Conservation (phyloP, 2,329 filamentous ascomycete genomes). For the Kalaharituber pfeilii region DNA sequence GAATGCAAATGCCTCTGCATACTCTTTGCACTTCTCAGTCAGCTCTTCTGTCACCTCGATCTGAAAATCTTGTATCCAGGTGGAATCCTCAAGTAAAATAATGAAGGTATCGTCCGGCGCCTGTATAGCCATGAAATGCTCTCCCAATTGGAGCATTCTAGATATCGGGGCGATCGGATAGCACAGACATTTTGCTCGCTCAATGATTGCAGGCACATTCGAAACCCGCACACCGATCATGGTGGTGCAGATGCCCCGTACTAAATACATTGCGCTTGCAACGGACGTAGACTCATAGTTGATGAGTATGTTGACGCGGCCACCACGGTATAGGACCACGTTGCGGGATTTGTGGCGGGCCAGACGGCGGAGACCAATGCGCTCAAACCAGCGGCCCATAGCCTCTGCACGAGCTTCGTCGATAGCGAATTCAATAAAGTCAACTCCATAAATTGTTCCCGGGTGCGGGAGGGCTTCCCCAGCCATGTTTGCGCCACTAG, state of each 20-base stretch:
- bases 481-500: too few species aligned
- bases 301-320: slow-evolving; percentile 14
- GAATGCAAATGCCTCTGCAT: too few species aligned
- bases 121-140: too few species aligned
- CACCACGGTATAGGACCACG: slow-evolving; percentile 14
- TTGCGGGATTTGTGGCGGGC: slow-evolving; percentile 15
- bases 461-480: slow-evolving; percentile 11
- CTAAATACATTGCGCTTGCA: slow-evolving; percentile 15
- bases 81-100: too few species aligned
- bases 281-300: slow-evolving; percentile 18
- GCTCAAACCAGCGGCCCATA: slow-evolving; percentile 14
- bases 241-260: slow-evolving; percentile 16
- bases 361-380: slow-evolving; percentile 15
- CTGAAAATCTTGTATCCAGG: too few species aligned
- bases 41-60: too few species aligned
- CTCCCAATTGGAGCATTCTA: too few species aligned
- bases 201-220: slow-evolving; percentile 11
- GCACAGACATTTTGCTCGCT: too few species aligned
- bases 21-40: too few species aligned
- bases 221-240: slow-evolving; percentile 16
- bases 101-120: too few species aligned
- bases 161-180: too few species aligned
- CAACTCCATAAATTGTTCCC: slow-evolving; percentile 14
- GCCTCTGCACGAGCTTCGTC: slow-evolving; percentile 14
- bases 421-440: slow-evolving; percentile 18